Base-by-base conservation (phyloP, 345 rosid species). In the Boechera divaricarpa region DNA sequence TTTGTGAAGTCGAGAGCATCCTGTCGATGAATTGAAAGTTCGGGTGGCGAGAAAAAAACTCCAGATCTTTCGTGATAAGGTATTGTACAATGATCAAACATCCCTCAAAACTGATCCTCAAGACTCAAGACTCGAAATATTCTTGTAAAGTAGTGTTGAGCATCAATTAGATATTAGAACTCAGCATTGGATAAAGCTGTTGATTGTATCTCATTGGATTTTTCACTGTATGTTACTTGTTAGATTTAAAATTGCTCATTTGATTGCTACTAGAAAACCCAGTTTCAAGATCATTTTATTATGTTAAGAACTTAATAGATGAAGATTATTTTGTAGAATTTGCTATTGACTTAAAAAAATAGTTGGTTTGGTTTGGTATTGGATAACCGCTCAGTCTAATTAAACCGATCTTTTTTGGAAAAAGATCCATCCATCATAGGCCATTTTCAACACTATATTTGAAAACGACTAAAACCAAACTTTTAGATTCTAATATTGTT, bases 381-480 rank as follows among this genome's bases (percentile, higher is more conserved):
- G 0, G 65, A 32, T 9, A 71, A 72, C 58, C 49, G 36, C 8
- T 51, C 24, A 5, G 38, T 69, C 18, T 29, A 70, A 9, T 58
- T 39, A 26, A 31, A 57, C 63, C 45, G 68, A 51, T 6, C 3
- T 11, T 51, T 10, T 26, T 24, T 1, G 51, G 31, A 1, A 10
- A 35, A 7, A 6, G 4, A 33, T 49, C 39, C 6, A 60, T 26
- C 47, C 28, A 61, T 2, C 53, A 16, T 16, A 36, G 11, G 18
- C 63, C 52, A 49, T 49, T 36, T 49, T 21, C 76, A 48, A 72
- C 31, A 51, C 60, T 62, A 61, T 72, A 24, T 36, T 35, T 51
- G 69, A 62, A 51, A 72, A 49, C 29, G 76, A 72, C 69, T 26
- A 38, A 21, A 60, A 71, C 67, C 75, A 60, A 71, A 71, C 67